Percentiles rank a stretch among this genome's conserved stretches.
phyloP scores from a whole-genome alignment of 345 rosid genomes.

The Punica granatum region DNA sequence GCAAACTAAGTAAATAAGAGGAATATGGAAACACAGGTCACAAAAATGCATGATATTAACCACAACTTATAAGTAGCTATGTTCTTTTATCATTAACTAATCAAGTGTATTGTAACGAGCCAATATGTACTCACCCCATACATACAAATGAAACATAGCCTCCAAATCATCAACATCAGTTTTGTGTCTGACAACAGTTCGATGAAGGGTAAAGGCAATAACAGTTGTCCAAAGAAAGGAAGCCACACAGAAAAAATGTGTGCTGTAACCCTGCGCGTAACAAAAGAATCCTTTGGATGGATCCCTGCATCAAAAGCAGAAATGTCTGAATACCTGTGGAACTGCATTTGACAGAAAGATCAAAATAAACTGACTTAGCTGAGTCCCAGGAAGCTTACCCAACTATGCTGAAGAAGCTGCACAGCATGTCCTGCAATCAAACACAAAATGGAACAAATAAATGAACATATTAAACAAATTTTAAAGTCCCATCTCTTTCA shows the following conservation, averaged over 20 bases:
- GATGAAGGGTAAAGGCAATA: conserved; percentile 94
- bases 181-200: conserved; percentile 86
- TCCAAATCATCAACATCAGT: conserved; percentile 95
- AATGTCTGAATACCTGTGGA: not conserved
- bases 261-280: conserved; percentile 72
- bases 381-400: conserved; percentile 38
- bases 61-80: not conserved
- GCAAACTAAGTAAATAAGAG: not conserved
- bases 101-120: too few relatives aligned
- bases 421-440: conserved; percentile 80
- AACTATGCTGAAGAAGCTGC: conserved; percentile 87
- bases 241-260: conserved; percentile 93
- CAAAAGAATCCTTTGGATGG: conserved; percentile 86
- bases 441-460: not conserved
- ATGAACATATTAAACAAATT: not conserved
- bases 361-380: not conserved
- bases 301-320: conserved; percentile 46
- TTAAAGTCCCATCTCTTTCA: not conserved
- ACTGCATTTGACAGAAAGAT: conserved; percentile 1
- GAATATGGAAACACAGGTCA: not conserved
- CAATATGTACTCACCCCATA: conserved; percentile 67
- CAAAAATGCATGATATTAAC: not conserved
- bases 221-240: conserved; percentile 95
- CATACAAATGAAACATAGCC: conserved; percentile 89
- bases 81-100: too few relatives aligned